A percentile compares a stretch with the other conserved stretches of the same genome.
Evolutionary conservation across 495 filamentous ascomycete species (phyloP).

Genomic region (Penicillium herquei): DNA sequence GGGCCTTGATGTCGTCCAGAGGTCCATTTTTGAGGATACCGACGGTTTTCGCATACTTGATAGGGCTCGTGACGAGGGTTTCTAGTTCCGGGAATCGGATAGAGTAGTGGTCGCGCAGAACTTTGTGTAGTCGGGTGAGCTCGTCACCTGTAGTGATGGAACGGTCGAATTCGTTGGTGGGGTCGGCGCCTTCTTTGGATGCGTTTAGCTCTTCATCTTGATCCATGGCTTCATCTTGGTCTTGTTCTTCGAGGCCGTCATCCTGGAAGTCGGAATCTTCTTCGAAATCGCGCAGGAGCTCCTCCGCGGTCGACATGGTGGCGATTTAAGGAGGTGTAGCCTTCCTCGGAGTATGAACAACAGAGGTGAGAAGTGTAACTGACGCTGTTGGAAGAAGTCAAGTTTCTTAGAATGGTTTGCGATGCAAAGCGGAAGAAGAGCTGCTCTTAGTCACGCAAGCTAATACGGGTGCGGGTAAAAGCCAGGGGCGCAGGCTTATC

Average conservation of each 20-base stretch:
- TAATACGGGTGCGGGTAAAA: conserved; percentile 16
- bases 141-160: conserved; percentile 90
- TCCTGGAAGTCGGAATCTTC: conserved; percentile 28
- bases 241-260: conserved; percentile 34
- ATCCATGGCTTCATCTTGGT: conserved; percentile 20
- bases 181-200: conserved; percentile 21
- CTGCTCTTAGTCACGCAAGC: conserved; percentile 19
- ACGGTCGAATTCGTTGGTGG: conserved; percentile 86
- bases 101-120: conserved; percentile 92
- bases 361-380: conserved; percentile 5
- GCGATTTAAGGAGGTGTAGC: background rate
- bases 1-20: conserved; percentile 79
- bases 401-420: background rate
- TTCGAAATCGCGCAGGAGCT: conserved; percentile 47
- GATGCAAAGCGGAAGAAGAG: conserved; percentile 7
- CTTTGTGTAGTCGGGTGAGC: conserved; percentile 91
- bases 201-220: conserved; percentile 30
- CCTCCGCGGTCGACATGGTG: conserved; percentile 46
- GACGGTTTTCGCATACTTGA: conserved; percentile 95
- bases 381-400: conserved; percentile 5
- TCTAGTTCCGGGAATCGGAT: conserved; percentile 94
- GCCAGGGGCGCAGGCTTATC: conserved; percentile 13
- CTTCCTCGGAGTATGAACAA: no score
- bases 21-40: conserved; percentile 92
- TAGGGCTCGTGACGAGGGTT: conserved; percentile 82